Percentiles rank a stretch among this genome's conserved stretches.
Conservation (phyloP, 2,329 filamentous ascomycete genomes). For the Fusarium sp. region DNA sequence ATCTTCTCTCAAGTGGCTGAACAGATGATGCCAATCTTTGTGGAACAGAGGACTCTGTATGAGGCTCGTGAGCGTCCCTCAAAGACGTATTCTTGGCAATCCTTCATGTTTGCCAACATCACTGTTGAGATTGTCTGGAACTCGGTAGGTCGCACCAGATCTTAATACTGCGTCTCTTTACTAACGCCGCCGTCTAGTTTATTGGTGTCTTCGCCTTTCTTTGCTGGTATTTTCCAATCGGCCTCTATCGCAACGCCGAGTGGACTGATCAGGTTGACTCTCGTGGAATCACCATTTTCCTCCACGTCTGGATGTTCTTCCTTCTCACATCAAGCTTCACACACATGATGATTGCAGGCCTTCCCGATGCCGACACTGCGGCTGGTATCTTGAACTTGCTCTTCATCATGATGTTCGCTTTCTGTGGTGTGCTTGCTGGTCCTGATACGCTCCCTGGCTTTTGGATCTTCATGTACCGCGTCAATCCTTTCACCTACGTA, state of each 20-base stretch:
- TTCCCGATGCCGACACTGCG: conserved; percentile 72
- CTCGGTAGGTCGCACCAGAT: conserved; percentile 58
- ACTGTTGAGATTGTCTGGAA: conserved; percentile 77
- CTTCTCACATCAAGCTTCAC: conserved; percentile 75
- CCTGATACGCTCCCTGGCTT: conserved; percentile 73
- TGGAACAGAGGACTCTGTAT: conserved; percentile 75
- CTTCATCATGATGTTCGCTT: conserved; percentile 72
- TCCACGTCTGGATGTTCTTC: conserved; percentile 73
- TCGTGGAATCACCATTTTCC: conserved; percentile 72
- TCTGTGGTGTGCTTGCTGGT: conserved; percentile 72
- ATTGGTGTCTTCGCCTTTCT: conserved; percentile 67
- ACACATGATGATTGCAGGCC: conserved; percentile 71
- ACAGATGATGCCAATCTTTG: conserved; percentile 78
- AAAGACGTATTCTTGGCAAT: conserved; percentile 76
- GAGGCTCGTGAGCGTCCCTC: conserved; percentile 76
- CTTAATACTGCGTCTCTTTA: rapidly evolving
- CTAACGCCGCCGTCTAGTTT: not conserved
- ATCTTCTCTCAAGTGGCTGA: conserved; percentile 75
- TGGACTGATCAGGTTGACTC: conserved; percentile 59
- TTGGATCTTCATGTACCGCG: conserved; percentile 82
- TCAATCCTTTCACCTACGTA: conserved; percentile 81
- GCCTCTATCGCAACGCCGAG: conserved; percentile 69
- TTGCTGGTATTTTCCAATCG: conserved; percentile 77
- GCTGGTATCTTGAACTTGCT: conserved; percentile 74
- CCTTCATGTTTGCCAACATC: conserved; percentile 72